Conservation (phyloP, 176 grass and related monocot genomes). For the Luzula sylvatica region DNA sequence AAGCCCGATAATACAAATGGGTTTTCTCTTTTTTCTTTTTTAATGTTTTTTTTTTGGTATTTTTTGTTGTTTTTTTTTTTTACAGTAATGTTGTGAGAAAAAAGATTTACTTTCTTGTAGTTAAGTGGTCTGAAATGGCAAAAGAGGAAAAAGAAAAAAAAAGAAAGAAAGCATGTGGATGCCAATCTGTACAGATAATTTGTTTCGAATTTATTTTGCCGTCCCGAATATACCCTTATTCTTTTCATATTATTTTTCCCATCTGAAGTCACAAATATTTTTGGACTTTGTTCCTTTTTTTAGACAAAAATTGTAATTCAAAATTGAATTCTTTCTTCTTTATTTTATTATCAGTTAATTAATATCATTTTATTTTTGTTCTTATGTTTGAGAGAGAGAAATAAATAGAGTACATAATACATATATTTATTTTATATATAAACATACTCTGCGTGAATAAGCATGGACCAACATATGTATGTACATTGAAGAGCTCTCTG, state of each 20-base stretch:
- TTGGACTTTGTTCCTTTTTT: background rate
- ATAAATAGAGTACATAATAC: too few relatives aligned
- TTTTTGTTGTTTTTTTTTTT: background rate
- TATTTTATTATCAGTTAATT: conserved; percentile 17
- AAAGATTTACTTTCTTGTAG: conserved; percentile 22
- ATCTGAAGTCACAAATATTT: background rate
- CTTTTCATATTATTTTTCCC: conserved; percentile 12
- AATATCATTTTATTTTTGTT: conserved; percentile 16
- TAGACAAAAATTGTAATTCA: conserved; percentile 10
- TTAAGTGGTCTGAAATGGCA: conserved; percentile 18
- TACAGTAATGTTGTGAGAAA: conserved; percentile 17
- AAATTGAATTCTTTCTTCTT: conserved; percentile 21
- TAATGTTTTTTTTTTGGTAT: background rate
- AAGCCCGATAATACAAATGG: background rate
- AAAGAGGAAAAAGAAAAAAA: conserved; percentile 7
- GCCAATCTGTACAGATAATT: conserved; percentile 26
- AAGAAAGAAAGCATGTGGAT: conserved; percentile 15
- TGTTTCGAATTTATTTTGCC: conserved; percentile 15
- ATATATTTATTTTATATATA: too few relatives aligned
- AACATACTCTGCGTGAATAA: too few relatives aligned
- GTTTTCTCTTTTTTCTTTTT: background rate
- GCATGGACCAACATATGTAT: too few relatives aligned
- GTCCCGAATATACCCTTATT: conserved; percentile 8
- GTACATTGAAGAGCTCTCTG: too few relatives aligned
- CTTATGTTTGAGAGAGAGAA: background rate